Evolutionary conservation across 164 flowering plant species (phyloP).

Genomic region (Saururus chinensis): DNA sequence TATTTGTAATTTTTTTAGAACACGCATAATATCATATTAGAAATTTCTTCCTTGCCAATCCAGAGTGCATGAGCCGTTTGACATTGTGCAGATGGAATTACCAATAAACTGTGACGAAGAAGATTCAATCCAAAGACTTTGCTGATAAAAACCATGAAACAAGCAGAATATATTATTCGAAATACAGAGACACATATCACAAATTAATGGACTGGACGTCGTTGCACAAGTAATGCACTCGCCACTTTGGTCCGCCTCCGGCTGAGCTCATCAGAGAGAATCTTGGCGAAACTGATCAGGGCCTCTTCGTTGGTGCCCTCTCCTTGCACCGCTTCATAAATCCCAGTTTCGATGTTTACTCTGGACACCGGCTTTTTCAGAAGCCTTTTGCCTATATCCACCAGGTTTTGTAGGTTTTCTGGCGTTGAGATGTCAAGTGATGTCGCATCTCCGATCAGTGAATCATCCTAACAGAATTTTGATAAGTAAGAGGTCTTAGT

Average conservation of each 20-base stretch:
- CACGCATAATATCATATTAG: no score
- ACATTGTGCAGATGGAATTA: no score
- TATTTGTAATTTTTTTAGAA: no score
- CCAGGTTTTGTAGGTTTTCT: conserved; percentile 26
- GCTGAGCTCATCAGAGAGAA: conserved; percentile 23
- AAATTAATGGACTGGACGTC: no score
- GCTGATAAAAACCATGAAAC: no score
- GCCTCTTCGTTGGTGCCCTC: conserved; percentile 45
- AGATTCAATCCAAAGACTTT: no score
- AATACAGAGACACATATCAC: no score
- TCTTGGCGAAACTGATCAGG: conserved; percentile 30
- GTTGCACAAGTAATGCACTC: no score
- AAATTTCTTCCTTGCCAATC: no score
- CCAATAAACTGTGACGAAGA: no score
- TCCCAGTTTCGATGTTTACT: conserved; percentile 21
- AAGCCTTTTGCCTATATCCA: conserved; percentile 24
- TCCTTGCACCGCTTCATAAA: conserved; percentile 3
- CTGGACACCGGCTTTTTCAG: conserved; percentile 27
- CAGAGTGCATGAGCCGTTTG: no score
- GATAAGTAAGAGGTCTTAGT: neutral
- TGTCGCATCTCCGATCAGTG: conserved; percentile 12
- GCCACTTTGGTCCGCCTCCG: neutral
- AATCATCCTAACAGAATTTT: neutral
- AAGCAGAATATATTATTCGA: no score
- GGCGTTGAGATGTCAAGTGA: conserved; percentile 25